Conservation (phyloP, 169 alveolate species). For the Babesia sp. region DNA sequence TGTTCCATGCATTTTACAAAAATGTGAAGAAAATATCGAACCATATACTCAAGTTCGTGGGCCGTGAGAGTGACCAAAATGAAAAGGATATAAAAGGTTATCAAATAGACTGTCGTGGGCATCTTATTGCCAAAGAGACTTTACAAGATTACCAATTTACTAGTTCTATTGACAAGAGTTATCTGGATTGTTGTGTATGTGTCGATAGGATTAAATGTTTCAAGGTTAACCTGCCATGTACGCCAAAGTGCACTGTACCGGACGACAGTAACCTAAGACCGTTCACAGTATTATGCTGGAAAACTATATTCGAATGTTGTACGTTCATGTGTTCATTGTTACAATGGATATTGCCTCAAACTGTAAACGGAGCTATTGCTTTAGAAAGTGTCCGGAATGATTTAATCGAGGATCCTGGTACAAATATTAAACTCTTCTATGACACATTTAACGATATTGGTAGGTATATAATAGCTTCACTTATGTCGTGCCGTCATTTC, state of each 20-base stretch:
- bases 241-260: conserved; percentile 36
- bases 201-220: not conserved
- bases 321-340: conserved; percentile 15
- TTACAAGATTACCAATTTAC: not conserved
- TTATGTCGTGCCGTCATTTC: conserved; percentile 33
- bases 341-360: conserved; percentile 43
- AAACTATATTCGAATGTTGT: conserved; percentile 25
- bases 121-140: not conserved
- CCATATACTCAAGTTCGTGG: conserved; percentile 17
- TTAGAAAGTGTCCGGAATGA: conserved; percentile 2
- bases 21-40: not conserved
- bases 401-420: conserved; percentile 26
- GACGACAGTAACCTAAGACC: conserved; percentile 41
- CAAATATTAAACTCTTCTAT: conserved; percentile 13
- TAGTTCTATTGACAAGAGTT: not conserved
- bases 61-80: conserved; percentile 8
- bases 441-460: conserved; percentile 27
- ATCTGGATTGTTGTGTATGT: conserved; percentile 15
- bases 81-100: not conserved
- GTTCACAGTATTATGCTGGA: conserved; percentile 48
- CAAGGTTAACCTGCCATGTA: conserved; percentile 3
- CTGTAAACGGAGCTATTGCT: conserved; percentile 16
- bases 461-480: conserved; percentile 11
- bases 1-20: not conserved
- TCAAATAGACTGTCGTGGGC: conserved; percentile 34